Percentiles rank a stretch among this genome's conserved stretches.
phyloP scores from a whole-genome alignment of 768 basidiomycete species.

The Mycena maculata region DNA sequence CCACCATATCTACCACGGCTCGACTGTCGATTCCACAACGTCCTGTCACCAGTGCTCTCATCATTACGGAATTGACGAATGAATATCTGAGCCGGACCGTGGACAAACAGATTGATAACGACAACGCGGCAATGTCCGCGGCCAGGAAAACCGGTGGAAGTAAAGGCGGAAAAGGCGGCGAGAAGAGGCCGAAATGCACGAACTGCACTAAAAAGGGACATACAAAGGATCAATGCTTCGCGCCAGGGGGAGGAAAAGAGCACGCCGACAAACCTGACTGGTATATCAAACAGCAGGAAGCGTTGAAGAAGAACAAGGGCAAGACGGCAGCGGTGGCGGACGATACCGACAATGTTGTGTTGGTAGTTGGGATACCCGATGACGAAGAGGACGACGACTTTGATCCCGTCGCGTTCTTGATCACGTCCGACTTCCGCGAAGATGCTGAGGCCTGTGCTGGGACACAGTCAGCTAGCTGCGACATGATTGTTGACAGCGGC shows the following conservation, averaged over 20 bases:
- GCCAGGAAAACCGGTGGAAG: conserved; percentile 20
- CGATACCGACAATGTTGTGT: conserved; percentile 11
- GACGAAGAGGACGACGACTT: conserved; percentile 6
- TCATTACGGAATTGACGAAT: conserved; percentile 1
- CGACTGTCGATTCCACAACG: conserved; percentile 1
- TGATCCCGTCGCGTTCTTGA: neutral
- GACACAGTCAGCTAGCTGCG: neutral
- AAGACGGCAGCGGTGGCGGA: conserved; percentile 24
- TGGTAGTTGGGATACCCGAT: neutral
- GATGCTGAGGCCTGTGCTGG: neutral
- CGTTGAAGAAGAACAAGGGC: conserved; percentile 28
- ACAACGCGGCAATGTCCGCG: neutral
- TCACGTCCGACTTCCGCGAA: neutral
- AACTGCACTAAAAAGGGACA: conserved; percentile 47
- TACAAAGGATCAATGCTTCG: conserved; percentile 42
- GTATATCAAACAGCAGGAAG: conserved; percentile 36
- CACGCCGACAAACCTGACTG: conserved; percentile 40
- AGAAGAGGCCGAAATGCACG: conserved; percentile 28
- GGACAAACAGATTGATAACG: neutral
- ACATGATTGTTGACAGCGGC: conserved; percentile 45
- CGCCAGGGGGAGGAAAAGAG: conserved; percentile 46
- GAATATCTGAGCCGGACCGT: conserved; percentile 1
- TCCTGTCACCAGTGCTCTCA: neutral
- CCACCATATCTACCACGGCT: conserved; percentile 5
- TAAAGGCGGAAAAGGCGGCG: neutral